Evolutionary conservation across 2,329 filamentous ascomycete genomes (phyloP).

Genomic region (Stemphylium vesicarium): DNA sequence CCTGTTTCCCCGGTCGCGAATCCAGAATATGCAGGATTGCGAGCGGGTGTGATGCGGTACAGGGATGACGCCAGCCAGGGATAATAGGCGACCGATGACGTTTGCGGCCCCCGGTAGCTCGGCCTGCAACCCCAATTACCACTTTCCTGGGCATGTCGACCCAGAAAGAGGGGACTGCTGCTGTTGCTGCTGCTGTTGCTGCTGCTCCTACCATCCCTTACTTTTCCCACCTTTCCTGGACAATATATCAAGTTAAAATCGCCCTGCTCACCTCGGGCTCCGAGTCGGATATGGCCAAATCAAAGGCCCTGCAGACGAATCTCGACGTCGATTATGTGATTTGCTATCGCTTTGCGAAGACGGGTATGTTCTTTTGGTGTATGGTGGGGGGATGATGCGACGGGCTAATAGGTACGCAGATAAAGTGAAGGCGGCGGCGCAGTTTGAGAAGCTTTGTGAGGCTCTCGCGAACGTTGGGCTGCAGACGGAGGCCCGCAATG

Average conservation of each 20-base stretch:
- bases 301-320: slow-evolving; percentile 57
- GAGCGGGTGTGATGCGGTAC: slow-evolving; percentile 24
- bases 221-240: slow-evolving; percentile 23
- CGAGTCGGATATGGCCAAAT: slow-evolving; percentile 45
- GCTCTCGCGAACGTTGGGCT: slow-evolving; percentile 80
- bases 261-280: slow-evolving; percentile 27
- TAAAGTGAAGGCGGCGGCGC: slow-evolving; percentile 70
- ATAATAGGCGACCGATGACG: slow-evolving; percentile 37
- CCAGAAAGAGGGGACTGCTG: slow-evolving; percentile 19
- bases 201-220: slow-evolving; percentile 19
- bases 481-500: slow-evolving; percentile 83
- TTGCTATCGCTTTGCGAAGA: slow-evolving; percentile 73
- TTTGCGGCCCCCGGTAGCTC: slow-evolving; percentile 30
- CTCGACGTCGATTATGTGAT: slow-evolving; percentile 88
- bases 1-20: no score
- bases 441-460: slow-evolving; percentile 79
- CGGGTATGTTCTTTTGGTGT: slow-evolving; percentile 57
- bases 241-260: slow-evolving; percentile 27
- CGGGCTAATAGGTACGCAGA: slow-evolving; percentile 55
- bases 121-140: slow-evolving; percentile 29
- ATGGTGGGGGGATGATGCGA: slow-evolving; percentile 6
- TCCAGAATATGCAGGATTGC: no score
- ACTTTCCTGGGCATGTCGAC: slow-evolving; percentile 33
- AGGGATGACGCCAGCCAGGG: slow-evolving; percentile 21
- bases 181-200: slow-evolving; percentile 14